phyloP scores from a whole-genome alignment of 306 rosid genomes.

The Fragaria nilgerrensis region DNA sequence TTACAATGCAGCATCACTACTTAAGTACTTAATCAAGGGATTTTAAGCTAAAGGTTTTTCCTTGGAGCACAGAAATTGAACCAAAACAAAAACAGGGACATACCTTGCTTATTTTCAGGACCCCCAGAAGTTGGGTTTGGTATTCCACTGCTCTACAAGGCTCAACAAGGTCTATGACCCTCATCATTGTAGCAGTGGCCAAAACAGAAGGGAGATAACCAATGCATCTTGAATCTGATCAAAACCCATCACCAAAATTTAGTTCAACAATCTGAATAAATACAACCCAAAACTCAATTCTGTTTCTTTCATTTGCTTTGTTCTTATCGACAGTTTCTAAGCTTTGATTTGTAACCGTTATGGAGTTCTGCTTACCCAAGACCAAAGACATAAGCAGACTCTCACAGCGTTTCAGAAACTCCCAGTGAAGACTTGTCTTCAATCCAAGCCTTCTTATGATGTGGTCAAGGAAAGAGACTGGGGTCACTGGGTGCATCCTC shows the following conservation, averaged over 20 bases:
- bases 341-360: not conserved
- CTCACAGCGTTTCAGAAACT: slow-evolving; percentile 71
- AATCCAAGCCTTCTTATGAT: slow-evolving; percentile 73
- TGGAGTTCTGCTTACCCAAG: slow-evolving; percentile 47
- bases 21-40: not conserved
- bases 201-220: slow-evolving; percentile 80
- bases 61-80: not conserved
- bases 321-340: slow-evolving; percentile 10
- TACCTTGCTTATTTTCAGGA: slow-evolving; percentile 74
- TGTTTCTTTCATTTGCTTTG: not conserved
- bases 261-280: not conserved
- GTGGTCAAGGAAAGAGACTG: slow-evolving; percentile 79
- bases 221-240: slow-evolving; percentile 72
- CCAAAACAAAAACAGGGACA: not conserved
- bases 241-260: not conserved
- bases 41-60: not conserved
- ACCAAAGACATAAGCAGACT: slow-evolving; percentile 63
- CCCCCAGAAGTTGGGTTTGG: slow-evolving; percentile 65
- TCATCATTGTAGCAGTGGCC: slow-evolving; percentile 91
- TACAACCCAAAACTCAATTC: not conserved
- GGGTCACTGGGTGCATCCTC: slow-evolving; percentile 96
- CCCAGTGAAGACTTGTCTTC: slow-evolving; percentile 62
- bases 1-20: not conserved
- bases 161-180: slow-evolving; percentile 66
- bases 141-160: slow-evolving; percentile 52